Conservation (phyloP, 2,329 filamentous ascomycete genomes). For the Penicillium nordicum region DNA sequence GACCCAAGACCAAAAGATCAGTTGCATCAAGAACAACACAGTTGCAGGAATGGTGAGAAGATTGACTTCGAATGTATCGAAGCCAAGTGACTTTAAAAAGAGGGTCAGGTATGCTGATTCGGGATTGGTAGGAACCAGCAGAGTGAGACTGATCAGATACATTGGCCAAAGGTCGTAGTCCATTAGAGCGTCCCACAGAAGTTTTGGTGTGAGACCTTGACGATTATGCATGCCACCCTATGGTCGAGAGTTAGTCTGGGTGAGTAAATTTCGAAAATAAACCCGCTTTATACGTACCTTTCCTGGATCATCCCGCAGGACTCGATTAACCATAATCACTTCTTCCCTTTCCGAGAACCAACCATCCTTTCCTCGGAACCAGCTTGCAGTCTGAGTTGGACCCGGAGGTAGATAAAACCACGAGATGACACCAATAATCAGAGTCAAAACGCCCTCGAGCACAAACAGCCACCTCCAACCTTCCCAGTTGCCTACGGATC, state of each 20-base stretch:
- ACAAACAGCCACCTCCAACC: constrained; percentile 12
- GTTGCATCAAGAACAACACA: constrained; percentile 52
- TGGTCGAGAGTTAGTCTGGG: neutral
- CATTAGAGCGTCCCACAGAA: constrained; percentile 29
- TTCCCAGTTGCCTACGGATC: neutral
- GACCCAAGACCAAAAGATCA: constrained; percentile 50
- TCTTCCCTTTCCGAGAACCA: constrained; percentile 65
- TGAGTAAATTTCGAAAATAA: accelerated
- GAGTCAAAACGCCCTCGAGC: constrained; percentile 5
- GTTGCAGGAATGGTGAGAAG: constrained; percentile 58
- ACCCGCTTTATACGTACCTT: constrained; percentile 34
- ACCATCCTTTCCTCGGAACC: constrained; percentile 52
- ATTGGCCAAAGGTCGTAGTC: constrained; percentile 37
- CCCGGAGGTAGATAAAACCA: constrained; percentile 56
- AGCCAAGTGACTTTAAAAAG: constrained; percentile 44
- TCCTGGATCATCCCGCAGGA: constrained; percentile 51
- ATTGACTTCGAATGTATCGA: constrained; percentile 21
- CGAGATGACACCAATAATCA: constrained; percentile 2
- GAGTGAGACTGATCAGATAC: constrained; percentile 31
- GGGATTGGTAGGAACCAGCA: constrained; percentile 22
- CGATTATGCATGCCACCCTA: constrained; percentile 30
- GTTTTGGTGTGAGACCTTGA: constrained; percentile 26
- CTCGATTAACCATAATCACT: constrained; percentile 60
- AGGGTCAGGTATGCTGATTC: constrained; percentile 46
- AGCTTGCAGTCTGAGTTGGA: constrained; percentile 60